Evolutionary conservation across 106 monocot species (phyloP).

Genomic region (Acorus gramineus): DNA sequence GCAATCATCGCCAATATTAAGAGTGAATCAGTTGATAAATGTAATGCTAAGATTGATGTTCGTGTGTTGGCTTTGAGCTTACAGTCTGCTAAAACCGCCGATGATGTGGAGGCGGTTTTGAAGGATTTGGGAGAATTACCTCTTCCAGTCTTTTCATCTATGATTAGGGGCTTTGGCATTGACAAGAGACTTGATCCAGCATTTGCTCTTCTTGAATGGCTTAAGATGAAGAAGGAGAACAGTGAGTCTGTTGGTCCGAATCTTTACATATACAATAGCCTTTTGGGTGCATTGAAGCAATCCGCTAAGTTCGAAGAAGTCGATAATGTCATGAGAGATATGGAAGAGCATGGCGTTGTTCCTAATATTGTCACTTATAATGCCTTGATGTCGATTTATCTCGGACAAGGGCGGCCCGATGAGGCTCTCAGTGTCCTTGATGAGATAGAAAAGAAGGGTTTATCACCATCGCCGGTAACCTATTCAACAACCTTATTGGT

Average conservation of each 20-base stretch:
- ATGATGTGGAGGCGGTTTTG: conserved; percentile 51
- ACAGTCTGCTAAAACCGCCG: conserved; percentile 36
- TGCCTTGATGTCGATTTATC: conserved; percentile 63
- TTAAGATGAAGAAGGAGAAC: conserved; percentile 39
- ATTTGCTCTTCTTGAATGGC: conserved; percentile 78
- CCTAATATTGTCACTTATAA: conserved; percentile 85
- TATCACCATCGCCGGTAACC: conserved; percentile 60
- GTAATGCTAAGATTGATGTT: conserved; percentile 30
- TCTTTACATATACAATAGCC: conserved; percentile 69
- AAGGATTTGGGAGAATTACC: conserved; percentile 37
- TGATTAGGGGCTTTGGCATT: conserved; percentile 64
- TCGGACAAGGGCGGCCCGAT: conserved; percentile 39
- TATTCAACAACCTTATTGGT: conserved; percentile 54
- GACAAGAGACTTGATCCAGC: conserved; percentile 60
- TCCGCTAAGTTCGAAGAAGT: conserved; percentile 26
- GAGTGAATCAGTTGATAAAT: no score
- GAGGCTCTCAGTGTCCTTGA: conserved; percentile 39
- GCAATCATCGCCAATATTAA: no score
- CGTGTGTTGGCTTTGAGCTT: conserved; percentile 42
- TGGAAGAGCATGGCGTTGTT: conserved; percentile 48
- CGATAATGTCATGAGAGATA: conserved; percentile 51
- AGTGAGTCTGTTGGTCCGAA: conserved; percentile 15
- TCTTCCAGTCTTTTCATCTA: conserved; percentile 55
- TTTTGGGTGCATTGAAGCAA: conserved; percentile 65
- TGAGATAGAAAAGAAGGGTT: conserved; percentile 40